A percentile compares a stretch with the other conserved stretches of the same genome.
Conservation (phyloP, 2,329 filamentous ascomycete genomes). For the Trichoderma lentiforme region DNA sequence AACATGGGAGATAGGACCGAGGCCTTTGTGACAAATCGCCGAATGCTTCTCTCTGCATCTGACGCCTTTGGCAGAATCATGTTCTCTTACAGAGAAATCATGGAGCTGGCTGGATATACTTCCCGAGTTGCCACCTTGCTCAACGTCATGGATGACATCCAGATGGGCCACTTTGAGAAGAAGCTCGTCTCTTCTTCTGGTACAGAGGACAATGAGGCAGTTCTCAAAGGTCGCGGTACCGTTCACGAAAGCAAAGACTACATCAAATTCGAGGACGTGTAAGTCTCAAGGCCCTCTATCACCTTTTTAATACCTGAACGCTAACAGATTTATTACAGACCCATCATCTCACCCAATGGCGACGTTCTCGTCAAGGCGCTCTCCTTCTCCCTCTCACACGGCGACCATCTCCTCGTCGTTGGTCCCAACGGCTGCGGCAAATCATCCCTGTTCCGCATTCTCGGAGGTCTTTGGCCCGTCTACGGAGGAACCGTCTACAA, state of each 20-base stretch:
- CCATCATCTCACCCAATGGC: conserved; percentile 94
- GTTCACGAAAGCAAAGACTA: conserved; percentile 72
- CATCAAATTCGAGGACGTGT: conserved; percentile 82
- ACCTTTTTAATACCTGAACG: neutral
- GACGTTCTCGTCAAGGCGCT: conserved; percentile 84
- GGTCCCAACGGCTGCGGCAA: conserved; percentile 98
- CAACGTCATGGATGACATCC: conserved; percentile 91
- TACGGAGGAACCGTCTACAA: conserved; percentile 93
- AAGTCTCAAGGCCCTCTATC: conserved; percentile 27
- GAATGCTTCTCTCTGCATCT: conserved; percentile 87
- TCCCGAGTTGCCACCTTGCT: conserved; percentile 85
- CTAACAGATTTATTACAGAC: conserved; percentile 39
- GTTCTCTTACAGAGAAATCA: conserved; percentile 98
- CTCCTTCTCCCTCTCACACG: conserved; percentile 80
- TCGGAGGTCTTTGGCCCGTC: conserved; percentile 95
- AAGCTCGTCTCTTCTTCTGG: conserved; percentile 87
- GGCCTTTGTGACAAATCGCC: conserved; percentile 88
- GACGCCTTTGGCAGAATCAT: conserved; percentile 94
- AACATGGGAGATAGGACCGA: conserved; percentile 70
- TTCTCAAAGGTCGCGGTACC: conserved; percentile 76
- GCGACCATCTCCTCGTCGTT: conserved; percentile 89
- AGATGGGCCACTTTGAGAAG: conserved; percentile 89
- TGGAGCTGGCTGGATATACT: conserved; percentile 92
- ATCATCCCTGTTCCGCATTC: conserved; percentile 90
- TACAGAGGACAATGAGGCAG: conserved; percentile 75